Evolutionary conservation across 2,329 filamentous ascomycete genomes (phyloP).

Genomic region (Diaporthe sp.): DNA sequence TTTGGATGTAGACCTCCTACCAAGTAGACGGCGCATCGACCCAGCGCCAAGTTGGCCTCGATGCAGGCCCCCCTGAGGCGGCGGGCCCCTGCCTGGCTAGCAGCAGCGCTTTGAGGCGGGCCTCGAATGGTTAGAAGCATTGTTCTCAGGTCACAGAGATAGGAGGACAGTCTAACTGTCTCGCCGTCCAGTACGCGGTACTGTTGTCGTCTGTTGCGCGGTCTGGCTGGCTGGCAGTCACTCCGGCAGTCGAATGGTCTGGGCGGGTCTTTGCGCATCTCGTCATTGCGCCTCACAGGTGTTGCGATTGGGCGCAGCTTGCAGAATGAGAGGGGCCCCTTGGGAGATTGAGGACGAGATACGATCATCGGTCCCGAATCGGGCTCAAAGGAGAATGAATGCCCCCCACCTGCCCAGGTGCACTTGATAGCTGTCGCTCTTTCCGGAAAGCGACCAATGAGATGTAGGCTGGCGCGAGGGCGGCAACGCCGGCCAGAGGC

Average conservation of each 20-base stretch:
- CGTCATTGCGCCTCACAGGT: constrained; percentile 17
- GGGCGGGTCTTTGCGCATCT: constrained; percentile 20
- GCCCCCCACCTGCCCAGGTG: constrained; percentile 1
- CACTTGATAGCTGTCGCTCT: background rate
- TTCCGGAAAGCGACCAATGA: constrained; percentile 26
- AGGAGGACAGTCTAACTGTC: too few relatives aligned
- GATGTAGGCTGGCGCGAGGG: background rate
- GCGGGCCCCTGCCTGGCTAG: background rate
- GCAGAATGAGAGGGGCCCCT: constrained; percentile 19
- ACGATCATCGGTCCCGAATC: constrained; percentile 24
- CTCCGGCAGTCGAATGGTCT: constrained; percentile 1
- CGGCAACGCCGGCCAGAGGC: constrained; percentile 20
- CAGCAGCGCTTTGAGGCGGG: background rate
- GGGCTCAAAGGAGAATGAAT: background rate
- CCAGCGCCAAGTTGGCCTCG: background rate
- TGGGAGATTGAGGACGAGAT: constrained; percentile 22
- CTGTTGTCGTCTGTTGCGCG: background rate
- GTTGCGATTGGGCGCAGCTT: constrained; percentile 21
- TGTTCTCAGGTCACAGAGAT: background rate
- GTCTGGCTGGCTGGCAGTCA: background rate
- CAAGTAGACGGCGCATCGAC: background rate
- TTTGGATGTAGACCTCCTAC: background rate
- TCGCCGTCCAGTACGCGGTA: too few relatives aligned
- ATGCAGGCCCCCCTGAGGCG: background rate
- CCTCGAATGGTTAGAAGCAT: background rate